These are phyloP conservation scores for Nadsonia commutata DNA, from an alignment of 1,139 yeast species.

Conservation along the genomic window DNA sequence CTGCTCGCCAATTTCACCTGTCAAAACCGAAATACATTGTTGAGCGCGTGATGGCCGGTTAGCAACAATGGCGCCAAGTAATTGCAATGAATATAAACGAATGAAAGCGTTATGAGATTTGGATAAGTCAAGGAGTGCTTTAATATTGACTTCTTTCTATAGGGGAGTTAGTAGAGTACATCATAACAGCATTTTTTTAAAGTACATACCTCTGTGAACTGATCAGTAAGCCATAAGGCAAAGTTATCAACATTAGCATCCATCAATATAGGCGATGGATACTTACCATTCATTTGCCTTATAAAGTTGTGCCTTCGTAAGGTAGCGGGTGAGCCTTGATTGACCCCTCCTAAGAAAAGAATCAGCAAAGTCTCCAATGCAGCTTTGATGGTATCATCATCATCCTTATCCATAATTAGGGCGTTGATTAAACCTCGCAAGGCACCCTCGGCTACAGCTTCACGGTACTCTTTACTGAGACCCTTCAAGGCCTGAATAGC, in stretches of 20 bases:
- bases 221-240: constrained; percentile 92
- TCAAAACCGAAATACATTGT: constrained; percentile 59
- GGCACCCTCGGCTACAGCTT: constrained; percentile 80
- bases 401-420: constrained; percentile 50
- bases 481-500: constrained; percentile 86
- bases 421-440: constrained; percentile 60
- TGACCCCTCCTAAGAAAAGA: constrained; percentile 36
- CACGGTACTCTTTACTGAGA: constrained; percentile 79
- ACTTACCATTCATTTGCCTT: constrained; percentile 31
- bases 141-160: constrained; percentile 35
- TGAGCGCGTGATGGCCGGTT: constrained; percentile 65
- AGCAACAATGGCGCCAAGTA: constrained; percentile 70
- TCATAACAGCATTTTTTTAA: neutral
- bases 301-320: constrained; percentile 6
- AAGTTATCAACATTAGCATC: constrained; percentile 50
- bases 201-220: constrained; percentile 45
- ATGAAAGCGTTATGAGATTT: constrained; percentile 58
- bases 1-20: constrained; percentile 13
- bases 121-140: constrained; percentile 41
- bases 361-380: constrained; percentile 74
- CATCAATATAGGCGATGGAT: constrained; percentile 57
- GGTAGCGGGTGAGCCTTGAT: constrained; percentile 5
- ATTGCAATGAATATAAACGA: constrained; percentile 65
- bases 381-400: constrained; percentile 63
- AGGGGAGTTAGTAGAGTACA: neutral